Evolutionary conservation across 148 eudicot genomes (phyloP).

Genomic region (Camellia sinensis): DNA sequence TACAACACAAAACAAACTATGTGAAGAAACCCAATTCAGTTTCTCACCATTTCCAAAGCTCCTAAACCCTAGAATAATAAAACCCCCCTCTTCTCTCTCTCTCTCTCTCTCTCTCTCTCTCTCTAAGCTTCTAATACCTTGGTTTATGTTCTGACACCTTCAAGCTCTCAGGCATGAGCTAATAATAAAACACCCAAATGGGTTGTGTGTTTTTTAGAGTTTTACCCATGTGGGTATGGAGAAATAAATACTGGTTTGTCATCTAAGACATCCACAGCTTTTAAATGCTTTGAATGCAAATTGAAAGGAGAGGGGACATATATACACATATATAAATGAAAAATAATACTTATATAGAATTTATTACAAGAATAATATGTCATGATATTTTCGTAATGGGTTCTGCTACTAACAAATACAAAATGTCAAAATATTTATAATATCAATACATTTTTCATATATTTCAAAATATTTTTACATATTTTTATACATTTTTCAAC

Average conservation of each 20-base stretch:
- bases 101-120: conserved; percentile 21
- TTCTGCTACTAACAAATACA: no score
- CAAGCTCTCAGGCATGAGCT: conserved; percentile 14
- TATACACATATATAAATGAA: no score
- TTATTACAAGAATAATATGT: no score
- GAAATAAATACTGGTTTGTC: conserved; percentile 45
- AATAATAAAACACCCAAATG: conserved; percentile 29
- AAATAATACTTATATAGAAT: no score
- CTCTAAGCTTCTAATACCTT: conserved; percentile 25
- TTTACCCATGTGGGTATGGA: conserved; percentile 56
- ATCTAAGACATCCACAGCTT: conserved; percentile 36
- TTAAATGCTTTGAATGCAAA: conserved; percentile 13
- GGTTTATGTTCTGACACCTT: conserved; percentile 30
- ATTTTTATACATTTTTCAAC: no score
- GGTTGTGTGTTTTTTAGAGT: conserved; percentile 35
- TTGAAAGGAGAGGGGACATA: conserved; percentile 16
- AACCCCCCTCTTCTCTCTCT: background rate
- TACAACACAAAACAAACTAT: conserved; percentile 13
- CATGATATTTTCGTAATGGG: no score
- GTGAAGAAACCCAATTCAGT: conserved; percentile 21
- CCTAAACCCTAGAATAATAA: conserved; percentile 12
- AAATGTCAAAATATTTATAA: no score
- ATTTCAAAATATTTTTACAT: no score
- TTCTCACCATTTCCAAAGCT: conserved; percentile 30
- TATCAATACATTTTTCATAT: no score